Evolutionary conservation across 148 eudicot genomes (phyloP), one percentile per base, ranked within the genome.

Genomic region (Salicornia ramosissima): DNA sequence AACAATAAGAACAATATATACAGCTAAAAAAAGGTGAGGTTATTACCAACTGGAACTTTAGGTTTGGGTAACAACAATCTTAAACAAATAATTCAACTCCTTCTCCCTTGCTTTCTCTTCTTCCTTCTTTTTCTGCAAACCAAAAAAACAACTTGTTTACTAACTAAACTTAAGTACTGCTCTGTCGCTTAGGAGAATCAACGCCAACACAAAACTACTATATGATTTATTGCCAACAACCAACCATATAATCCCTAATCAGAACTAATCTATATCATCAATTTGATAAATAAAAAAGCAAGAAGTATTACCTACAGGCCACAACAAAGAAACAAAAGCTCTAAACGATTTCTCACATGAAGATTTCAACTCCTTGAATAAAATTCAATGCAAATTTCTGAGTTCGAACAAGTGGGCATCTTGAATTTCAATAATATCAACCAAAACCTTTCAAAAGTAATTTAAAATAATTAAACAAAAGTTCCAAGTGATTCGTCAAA

Each of bases 31-130:
- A 28, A 52, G 21, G 15, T 28, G 4, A 67, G 68, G 39, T 55
- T 39, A 26, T 80, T 88, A 91, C 97, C 97, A 75, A 78, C 64
- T 67, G 97, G 97, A 19, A 92, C 97, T 86, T 92, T 92, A 14
- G 97, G 97, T 79, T n/a, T 92, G 97, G 79, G 80, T 83, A 43
- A 92, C 85, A 36, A 92, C 97, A 82, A 92, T 72, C 80, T 92
- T 92, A 67, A 92, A 89, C 69, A 92, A 75, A 49, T 92, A 93
- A 64, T 86, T 86, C 68, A 90, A 71, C 86, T 90, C 96, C 80
- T 82, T 88, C 78, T 90, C 96, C 72, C 81, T 87, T 0, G 90
- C 87, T 78, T 84, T 82, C 72, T 85, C 97, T 75, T 91, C 97
- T 58, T 91, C 97, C 75, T 89, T 91, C 84, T 91, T 91, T 84